Conservation (phyloP, 2,329 filamentous ascomycete genomes). For the Helotiales sp. region DNA sequence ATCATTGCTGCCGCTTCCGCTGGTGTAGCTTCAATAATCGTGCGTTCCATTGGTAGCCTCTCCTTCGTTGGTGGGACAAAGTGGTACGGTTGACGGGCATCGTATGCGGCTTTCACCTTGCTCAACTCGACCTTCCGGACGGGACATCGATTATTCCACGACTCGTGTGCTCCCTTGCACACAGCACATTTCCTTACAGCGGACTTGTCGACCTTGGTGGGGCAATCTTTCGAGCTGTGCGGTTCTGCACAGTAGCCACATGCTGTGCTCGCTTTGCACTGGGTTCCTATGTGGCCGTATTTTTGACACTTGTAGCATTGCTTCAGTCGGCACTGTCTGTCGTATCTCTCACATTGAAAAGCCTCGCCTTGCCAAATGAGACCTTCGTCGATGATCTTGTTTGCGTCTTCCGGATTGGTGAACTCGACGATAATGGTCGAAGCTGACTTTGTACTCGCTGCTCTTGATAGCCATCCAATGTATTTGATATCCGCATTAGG, state of each 20-base stretch:
- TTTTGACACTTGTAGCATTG: slow-evolving; percentile 29
- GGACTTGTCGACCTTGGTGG: too few species aligned
- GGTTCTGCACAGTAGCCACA: slow-evolving; percentile 26
- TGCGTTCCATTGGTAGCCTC: too few species aligned
- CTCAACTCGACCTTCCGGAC: too few species aligned
- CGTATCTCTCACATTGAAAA: slow-evolving; percentile 27
- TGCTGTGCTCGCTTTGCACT: slow-evolving; percentile 26
- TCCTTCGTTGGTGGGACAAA: too few species aligned
- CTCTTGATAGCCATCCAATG: slow-evolving; percentile 19
- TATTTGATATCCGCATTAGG: slow-evolving; percentile 20
- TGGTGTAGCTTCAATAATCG: too few species aligned
- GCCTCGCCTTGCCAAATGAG: slow-evolving; percentile 20
- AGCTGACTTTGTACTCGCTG: slow-evolving; percentile 12
- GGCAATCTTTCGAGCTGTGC: slow-evolving; percentile 22
- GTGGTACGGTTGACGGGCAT: too few species aligned
- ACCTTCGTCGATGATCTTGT: slow-evolving; percentile 24
- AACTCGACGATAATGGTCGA: slow-evolving; percentile 24
- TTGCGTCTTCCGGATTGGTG: slow-evolving; percentile 16
- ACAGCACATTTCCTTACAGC: too few species aligned
- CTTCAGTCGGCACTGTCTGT: slow-evolving; percentile 26
- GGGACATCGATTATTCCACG: too few species aligned
- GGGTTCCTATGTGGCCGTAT: slow-evolving; percentile 32
- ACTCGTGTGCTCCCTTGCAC: too few species aligned
- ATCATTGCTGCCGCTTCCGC: neutral
- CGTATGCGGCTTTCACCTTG: too few species aligned